Base-by-base conservation (phyloP, 1,284 basidiomycete species). In the Ustilago loliicola region DNA sequence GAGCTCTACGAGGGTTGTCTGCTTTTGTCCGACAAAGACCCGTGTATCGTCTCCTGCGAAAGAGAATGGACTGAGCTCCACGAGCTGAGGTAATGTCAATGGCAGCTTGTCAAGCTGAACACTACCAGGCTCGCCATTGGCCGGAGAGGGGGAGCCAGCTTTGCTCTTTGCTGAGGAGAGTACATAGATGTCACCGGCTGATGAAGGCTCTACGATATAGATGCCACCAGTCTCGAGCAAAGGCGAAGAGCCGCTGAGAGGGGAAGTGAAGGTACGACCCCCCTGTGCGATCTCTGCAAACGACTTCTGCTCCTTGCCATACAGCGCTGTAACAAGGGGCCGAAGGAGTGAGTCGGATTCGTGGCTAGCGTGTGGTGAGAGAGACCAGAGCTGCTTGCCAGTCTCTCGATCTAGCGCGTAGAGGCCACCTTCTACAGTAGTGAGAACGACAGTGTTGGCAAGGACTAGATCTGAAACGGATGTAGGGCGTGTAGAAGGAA, bases 151-250 rank as follows among this genome's bases (percentile, higher is more conserved):
- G 9, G 66, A 42, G 8, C 69, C 66, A 42, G 57, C 47, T 0
- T 55, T 61, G 38, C 30, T 54, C 15, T 52, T 58, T 11, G 57
- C 56, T 15, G 90, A 90, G 3, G 91, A 88, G 86, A 93, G 90
- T 60, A 95, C 90, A 87, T 94, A 96, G 80, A 96, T 93, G 82
- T 94, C 92, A 8, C 94, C 95, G 2, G 80, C 82, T 1, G 92
- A 91, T 87, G 94, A 93, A 0, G 94, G 95, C 84, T 96, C 95
- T 61, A 96, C 93, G 66, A 96, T 91, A 87, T 95, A 96, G 56
- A 93, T 89, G 83, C 95, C 94, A 65, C 91, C 90, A 42, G 89
- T 87, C 0, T 88, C 86, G 51, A 89, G 88, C 72, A 91, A 90
- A 60, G 82, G 76, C 19, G 81, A 63, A 21, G 76, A 63, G 29